Percentiles rank a stretch among this genome's conserved stretches.
Conservation (phyloP, 164 flowering plant genomes). For the Platanus orientalis region DNA sequence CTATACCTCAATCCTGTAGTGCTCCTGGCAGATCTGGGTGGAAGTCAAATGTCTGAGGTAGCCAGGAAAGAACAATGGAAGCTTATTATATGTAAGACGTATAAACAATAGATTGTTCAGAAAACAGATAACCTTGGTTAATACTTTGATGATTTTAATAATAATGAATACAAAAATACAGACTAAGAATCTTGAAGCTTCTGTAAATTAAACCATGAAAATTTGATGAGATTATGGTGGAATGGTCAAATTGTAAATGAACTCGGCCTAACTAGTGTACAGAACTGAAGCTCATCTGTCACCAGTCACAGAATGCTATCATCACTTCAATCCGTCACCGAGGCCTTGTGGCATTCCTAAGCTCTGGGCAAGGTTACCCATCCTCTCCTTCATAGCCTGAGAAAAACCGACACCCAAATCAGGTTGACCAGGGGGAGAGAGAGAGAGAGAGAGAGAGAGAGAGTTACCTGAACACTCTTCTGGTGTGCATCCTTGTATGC, state of each 20-base stretch:
- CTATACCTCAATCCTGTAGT: too few species aligned
- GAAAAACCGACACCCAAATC: background rate
- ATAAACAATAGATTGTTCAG: too few species aligned
- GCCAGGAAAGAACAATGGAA: too few species aligned
- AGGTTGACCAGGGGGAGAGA: background rate
- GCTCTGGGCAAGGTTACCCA: conserved; percentile 92
- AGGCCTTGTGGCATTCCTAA: conserved; percentile 89
- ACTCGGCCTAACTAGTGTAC: conserved; percentile 20
- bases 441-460: too few species aligned
- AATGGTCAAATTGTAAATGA: conserved; percentile 7
- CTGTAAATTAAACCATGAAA: background rate
- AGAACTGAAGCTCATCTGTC: conserved; percentile 33
- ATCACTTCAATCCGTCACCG: conserved; percentile 55
- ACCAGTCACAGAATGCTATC: background rate
- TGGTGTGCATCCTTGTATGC: conserved; percentile 97
- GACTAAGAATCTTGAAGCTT: background rate
- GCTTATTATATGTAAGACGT: too few species aligned
- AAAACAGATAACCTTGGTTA: too few species aligned
- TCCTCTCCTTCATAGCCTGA: conserved; percentile 96
- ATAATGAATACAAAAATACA: background rate
- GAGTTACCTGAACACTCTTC: conserved; percentile 78
- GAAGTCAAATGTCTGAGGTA: too few species aligned
- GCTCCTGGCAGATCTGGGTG: too few species aligned
- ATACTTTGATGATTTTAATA: too few species aligned
- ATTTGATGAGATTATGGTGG: background rate